Conservation (phyloP, 257 asterid species). For the Verbena officinalis region DNA sequence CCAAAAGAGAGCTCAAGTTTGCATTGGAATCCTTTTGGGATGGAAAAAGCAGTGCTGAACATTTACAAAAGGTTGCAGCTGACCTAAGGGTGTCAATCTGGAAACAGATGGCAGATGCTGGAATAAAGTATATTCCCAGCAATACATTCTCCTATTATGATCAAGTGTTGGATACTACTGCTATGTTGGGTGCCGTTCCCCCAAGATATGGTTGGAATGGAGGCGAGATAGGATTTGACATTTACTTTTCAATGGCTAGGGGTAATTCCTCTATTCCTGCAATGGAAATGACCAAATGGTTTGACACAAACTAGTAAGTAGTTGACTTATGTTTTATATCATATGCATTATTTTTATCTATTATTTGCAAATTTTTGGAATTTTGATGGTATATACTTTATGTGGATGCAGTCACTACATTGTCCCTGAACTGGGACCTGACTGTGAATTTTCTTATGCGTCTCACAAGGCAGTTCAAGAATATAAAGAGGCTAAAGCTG, state of each 20-base stretch:
- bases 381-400: not conserved
- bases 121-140: conserved; percentile 84
- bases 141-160: conserved; percentile 87
- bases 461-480: conserved; percentile 85
- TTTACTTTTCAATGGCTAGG: conserved; percentile 90
- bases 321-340: conserved; percentile 3
- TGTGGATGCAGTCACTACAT: conserved; percentile 68
- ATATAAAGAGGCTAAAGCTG: conserved; percentile 84
- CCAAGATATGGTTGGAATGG: conserved; percentile 72
- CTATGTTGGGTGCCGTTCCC: conserved; percentile 89
- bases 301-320: conserved; percentile 90
- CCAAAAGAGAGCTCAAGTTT: conserved; percentile 65
- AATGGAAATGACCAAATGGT: conserved; percentile 97
- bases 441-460: conserved; percentile 63
- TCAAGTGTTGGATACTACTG: conserved; percentile 77
- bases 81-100: conserved; percentile 67
- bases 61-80: conserved; percentile 65
- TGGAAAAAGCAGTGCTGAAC: conserved; percentile 65
- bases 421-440: conserved; percentile 84
- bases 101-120: conserved; percentile 85
- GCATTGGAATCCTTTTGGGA: conserved; percentile 90
- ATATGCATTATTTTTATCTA: not conserved
- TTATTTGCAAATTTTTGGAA: not conserved
- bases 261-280: conserved; percentile 90
- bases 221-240: conserved; percentile 68